Conservation (phyloP, 1,284 basidiomycete species). For the Rhodotorula mucilaginosa region DNA sequence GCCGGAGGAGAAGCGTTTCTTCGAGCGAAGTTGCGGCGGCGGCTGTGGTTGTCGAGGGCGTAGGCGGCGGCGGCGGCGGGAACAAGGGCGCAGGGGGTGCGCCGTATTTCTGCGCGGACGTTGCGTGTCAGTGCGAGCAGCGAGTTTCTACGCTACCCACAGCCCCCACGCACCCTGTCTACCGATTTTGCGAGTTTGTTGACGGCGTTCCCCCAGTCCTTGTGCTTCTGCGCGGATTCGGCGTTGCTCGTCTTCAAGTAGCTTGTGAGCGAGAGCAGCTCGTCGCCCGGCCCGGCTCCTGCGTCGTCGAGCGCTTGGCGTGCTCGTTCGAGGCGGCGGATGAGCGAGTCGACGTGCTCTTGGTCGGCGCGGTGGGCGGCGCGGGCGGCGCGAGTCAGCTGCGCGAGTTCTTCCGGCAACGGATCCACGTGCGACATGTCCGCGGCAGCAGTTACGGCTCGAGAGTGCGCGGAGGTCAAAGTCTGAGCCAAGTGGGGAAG, state of each 20-base stretch:
- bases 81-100: conserved; percentile 52
- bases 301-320: conserved; percentile 11
- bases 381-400: background rate
- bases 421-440: background rate
- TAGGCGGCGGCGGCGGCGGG: conserved; percentile 19
- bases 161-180: conserved; percentile 68
- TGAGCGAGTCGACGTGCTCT: conserved; percentile 24
- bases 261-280: conserved; percentile 20
- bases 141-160: background rate
- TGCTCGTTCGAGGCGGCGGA: conserved; percentile 31
- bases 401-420: background rate
- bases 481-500: no score
- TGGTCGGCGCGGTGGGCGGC: background rate
- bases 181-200: conserved; percentile 75
- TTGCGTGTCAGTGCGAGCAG: background rate
- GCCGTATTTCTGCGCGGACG: conserved; percentile 62
- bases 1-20: background rate
- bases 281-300: background rate
- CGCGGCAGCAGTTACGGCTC: no score
- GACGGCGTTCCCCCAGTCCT: conserved; percentile 75
- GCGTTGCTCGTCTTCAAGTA: conserved; percentile 26
- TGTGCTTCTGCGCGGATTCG: conserved; percentile 72
- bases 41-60: background rate
- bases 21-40: background rate
- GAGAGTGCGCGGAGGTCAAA: no score